A percentile compares a stretch with the other conserved stretches of the same genome.
These are phyloP conservation scores for Pseudozyma flocculosa DNA, from an alignment of 1,284 basidiomycete genomes.

Conservation along the genomic window DNA sequence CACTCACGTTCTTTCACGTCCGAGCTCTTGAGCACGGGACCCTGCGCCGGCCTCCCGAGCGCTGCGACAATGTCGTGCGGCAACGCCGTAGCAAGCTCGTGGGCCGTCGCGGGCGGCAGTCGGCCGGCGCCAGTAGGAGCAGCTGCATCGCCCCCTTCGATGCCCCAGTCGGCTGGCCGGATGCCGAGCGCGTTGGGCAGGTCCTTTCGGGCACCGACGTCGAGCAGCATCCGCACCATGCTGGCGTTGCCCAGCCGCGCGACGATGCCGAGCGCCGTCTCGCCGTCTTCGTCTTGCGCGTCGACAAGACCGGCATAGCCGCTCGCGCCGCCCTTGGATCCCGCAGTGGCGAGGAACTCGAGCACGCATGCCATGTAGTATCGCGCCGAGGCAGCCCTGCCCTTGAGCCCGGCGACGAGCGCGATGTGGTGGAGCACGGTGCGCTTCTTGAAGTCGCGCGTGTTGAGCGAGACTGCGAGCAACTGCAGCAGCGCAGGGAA, in stretches of 20 bases:
- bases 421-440: conserved; percentile 93
- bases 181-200: conserved; percentile 92
- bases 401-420: conserved; percentile 84
- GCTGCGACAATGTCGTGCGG: conserved; percentile 67
- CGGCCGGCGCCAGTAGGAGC: too few species aligned
- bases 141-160: conserved; percentile 31
- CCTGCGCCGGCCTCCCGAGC: conserved; percentile 59
- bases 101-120: conserved; percentile 23
- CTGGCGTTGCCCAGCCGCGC: conserved; percentile 88
- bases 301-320: conserved; percentile 71
- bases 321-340: conserved; percentile 38
- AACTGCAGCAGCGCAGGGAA: conserved; percentile 70
- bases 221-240: conserved; percentile 81
- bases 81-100: conserved; percentile 42
- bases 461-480: conserved; percentile 75
- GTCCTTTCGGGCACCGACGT: conserved; percentile 88
- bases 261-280: conserved; percentile 92
- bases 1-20: conserved; percentile 78
- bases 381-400: conserved; percentile 76
- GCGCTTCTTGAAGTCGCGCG: conserved; percentile 83
- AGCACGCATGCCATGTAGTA: conserved; percentile 92
- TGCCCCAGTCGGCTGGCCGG: conserved; percentile 82
- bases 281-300: conserved; percentile 91
- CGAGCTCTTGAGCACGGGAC: conserved; percentile 76
- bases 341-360: conserved; percentile 64